A percentile compares a stretch with the other conserved stretches of the same genome.
Conservation (phyloP, 225 moss, liverwort and hornwort species). For the Straminergon stramineum region DNA sequence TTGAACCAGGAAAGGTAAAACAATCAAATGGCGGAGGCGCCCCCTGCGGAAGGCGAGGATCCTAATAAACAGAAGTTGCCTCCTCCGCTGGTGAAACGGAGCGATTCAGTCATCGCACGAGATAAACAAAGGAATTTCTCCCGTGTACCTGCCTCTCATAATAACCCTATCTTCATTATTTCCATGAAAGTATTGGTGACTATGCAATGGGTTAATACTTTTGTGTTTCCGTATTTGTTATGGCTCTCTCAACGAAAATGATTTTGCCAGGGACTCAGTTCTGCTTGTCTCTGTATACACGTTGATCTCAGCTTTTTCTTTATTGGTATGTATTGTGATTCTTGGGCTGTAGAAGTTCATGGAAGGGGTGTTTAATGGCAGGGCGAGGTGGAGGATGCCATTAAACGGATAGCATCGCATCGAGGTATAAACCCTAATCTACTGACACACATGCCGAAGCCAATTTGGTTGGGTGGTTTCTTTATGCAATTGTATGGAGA, state of each 20-base stretch:
- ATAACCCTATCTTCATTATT: neutral
- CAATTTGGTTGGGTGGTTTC: neutral
- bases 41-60: neutral
- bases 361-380: neutral
- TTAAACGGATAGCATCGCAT: slow-evolving; percentile 49
- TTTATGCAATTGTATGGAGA: neutral
- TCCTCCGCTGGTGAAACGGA: slow-evolving; percentile 19
- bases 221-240: neutral
- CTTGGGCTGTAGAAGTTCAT: neutral
- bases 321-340: neutral
- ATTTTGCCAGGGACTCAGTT: neutral
- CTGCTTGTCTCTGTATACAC: neutral
- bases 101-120: slow-evolving; percentile 19
- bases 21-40: slow-evolving; percentile 9
- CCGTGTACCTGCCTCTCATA: slow-evolving; percentile 4
- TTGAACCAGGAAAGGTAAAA: neutral
- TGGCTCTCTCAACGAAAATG: neutral
- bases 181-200: neutral
- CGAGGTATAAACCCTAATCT: slow-evolving; percentile 16
- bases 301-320: neutral
- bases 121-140: slow-evolving; percentile 13
- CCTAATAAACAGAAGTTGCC: neutral
- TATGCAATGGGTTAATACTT: neutral
- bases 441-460: neutral
- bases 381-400: slow-evolving; percentile 39